These are phyloP conservation scores for Pilobolus umbonatus DNA, from an alignment of 192 early-diverging fungal species.

Conservation along the genomic window DNA sequence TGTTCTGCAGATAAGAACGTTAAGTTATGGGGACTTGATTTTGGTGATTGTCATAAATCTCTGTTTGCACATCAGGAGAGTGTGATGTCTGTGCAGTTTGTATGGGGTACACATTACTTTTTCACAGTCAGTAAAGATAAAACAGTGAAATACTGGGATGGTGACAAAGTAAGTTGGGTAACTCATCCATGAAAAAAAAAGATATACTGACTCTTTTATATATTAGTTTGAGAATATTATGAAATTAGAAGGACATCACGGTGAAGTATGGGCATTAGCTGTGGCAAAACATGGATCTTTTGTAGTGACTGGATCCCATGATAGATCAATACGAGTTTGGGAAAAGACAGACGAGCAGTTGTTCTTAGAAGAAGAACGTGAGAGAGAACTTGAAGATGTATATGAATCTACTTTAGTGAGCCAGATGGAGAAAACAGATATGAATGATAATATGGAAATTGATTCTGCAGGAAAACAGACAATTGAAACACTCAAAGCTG, in stretches of 20 bases:
- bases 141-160: slow-evolving; percentile 93
- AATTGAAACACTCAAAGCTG: slow-evolving; percentile 92
- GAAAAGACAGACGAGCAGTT: slow-evolving; percentile 95
- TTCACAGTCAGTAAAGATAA: slow-evolving; percentile 91
- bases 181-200: slow-evolving; percentile 2
- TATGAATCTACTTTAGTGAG: slow-evolving; percentile 75
- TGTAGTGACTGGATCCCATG: slow-evolving; percentile 86
- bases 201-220: neutral
- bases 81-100: slow-evolving; percentile 84
- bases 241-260: slow-evolving; percentile 88
- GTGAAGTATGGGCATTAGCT: slow-evolving; percentile 92
- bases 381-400: slow-evolving; percentile 88
- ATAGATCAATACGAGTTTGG: slow-evolving; percentile 93
- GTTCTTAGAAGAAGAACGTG: slow-evolving; percentile 93
- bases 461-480: slow-evolving; percentile 82
- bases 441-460: slow-evolving; percentile 44
- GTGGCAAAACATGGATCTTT: slow-evolving; percentile 86
- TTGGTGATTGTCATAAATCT: slow-evolving; percentile 97
- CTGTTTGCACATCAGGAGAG: slow-evolving; percentile 91
- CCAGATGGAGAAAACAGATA: slow-evolving; percentile 51
- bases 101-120: slow-evolving; percentile 93
- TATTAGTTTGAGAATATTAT: slow-evolving; percentile 85
- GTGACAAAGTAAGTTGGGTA: slow-evolving; percentile 78
- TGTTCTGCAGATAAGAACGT: slow-evolving; percentile 97
- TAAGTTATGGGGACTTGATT: slow-evolving; percentile 98